Evolutionary conservation across 202 grass and related monocot species (phyloP), one percentile per base, ranked within the genome.

Genomic region (Tripidium arundinaceum): DNA sequence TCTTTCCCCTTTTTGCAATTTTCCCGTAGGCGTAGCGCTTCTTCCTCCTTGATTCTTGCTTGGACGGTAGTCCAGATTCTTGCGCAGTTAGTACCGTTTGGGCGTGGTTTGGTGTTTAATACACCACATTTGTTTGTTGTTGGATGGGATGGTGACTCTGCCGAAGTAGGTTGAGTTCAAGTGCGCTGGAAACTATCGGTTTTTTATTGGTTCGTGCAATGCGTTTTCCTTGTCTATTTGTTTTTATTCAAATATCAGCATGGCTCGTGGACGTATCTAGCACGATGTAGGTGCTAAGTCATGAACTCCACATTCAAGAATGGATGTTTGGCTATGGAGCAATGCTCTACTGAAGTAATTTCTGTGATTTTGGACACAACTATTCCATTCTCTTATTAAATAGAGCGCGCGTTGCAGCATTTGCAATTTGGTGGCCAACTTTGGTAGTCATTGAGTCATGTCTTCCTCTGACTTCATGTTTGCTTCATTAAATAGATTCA

Each of bases 401-500:
- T 27, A 43, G 38, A 26, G 4, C 3, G 12, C 8, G 49, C 24
- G 16, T 52, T 3, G 16, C 16, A 16, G 6, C 45, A 41, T 62
- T 64, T 73, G 42, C 62, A 16, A 15, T 27, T 77, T 87, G 12
- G 52, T 58, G 41, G 26, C 33, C 55, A 75, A n/a, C 66, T 80
- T 80, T 50, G 40, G 71, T 76, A 81, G 63, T 26, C 49, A 81
- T 22, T 81, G 63, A 76, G 29, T 37, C 52, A 28, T 63, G 22
- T 18, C 6, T 59, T 74, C 27, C 18, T 86, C 9, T 45, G 74
- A 24, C 47, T 59, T 45, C 38, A 59, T 75, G 26, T 80, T 75
- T 76, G 22, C 52, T 74, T 80, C 69, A 45, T 85, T 78, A 45
- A 72, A 65, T 72, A 31, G 42, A 64, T 85, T 70, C 68, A 65